Evolutionary conservation across 768 basidiomycete species (phyloP), one percentile per base, ranked within the genome.

Genomic region (Daedaleopsis sinensis): DNA sequence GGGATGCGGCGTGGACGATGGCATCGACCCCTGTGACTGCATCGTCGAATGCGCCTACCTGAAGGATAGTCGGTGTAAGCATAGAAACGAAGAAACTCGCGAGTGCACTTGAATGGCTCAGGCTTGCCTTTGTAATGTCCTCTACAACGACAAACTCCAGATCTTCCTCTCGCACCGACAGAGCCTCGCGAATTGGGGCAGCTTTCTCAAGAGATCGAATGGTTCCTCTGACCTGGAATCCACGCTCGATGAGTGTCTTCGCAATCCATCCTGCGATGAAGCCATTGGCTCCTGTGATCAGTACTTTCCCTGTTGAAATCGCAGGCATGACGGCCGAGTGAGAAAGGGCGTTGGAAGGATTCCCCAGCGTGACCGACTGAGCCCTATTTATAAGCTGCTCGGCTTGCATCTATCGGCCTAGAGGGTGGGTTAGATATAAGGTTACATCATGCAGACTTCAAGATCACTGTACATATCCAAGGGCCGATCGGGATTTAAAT

Each of bases 81-180:
- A 43, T 43, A 15, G 42, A 18, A 39, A 24, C 0, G 11, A 43
- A 54, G 27, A 56, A 18, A 18, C 10, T 42, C 39, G 10, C 11
- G 39, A 42, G 39, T 2, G 39, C 11, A 18, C 18, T 18, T 42
- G 39, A 42, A 3, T 18, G 73, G n/a, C 24, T 16, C 51, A 49
- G 38, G 7, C 46, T 47, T 10, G 82, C 82, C 71, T 76, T 65
- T 10, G 76, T 76, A 58, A 93, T 87, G 67, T 94, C 90, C 44
- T 82, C 79, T 0, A 93, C 89, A n/a, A 90, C 74, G 15, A 82
- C 82, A 42, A 85, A 71, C 60, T 88, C 84, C 59, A 91, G 84
- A 43, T 76, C 80, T 57, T 82, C 80, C 0, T 81, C 85, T 55
- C 80, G 80, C 0, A 73, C 67, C 3, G 77, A 73, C 69, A 89